Conservation (phyloP, 495 filamentous ascomycete genomes). For the Neurospora sp. region DNA sequence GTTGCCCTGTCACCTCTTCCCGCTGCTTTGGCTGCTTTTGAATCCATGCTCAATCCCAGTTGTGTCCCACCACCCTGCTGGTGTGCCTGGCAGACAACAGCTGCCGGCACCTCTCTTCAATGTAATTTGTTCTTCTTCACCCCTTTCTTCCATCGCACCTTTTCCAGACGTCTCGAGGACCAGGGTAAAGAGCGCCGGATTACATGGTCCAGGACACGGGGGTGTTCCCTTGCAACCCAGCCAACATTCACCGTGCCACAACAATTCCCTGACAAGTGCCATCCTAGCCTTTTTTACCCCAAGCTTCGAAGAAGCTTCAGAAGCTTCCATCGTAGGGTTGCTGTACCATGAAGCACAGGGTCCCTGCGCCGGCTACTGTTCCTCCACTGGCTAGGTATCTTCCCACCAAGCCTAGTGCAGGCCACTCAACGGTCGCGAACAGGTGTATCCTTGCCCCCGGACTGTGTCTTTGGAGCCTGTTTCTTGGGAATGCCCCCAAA, state of each 20-base stretch:
- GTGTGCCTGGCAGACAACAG: background rate
- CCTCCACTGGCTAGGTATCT: background rate
- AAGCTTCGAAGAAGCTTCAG: background rate
- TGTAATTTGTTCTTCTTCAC: background rate
- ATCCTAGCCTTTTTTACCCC: background rate
- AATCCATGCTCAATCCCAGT: slow-evolving; percentile 15
- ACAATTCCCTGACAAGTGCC: background rate
- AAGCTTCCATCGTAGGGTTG: background rate
- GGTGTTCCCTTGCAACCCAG: background rate
- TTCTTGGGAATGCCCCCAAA: background rate
- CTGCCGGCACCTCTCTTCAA: background rate
- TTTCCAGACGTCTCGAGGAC: slow-evolving; percentile 3
- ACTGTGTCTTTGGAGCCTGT: background rate
- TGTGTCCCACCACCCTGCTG: slow-evolving; percentile 10
- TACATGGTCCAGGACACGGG: slow-evolving; percentile 17
- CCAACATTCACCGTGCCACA: background rate
- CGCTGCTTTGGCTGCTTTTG: slow-evolving; percentile 15
- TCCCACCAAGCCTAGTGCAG: background rate
- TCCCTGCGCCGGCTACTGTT: background rate
- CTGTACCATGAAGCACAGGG: background rate
- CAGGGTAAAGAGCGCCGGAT: slow-evolving; percentile 9
- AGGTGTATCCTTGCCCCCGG: background rate
- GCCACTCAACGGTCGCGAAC: background rate
- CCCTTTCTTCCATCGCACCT: slow-evolving; percentile 12
- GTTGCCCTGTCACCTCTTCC: slow-evolving; percentile 19